These are phyloP conservation scores for Trichoderma sp. DNA, from an alignment of 2,329 filamentous ascomycete genomes.

Conservation along the genomic window DNA sequence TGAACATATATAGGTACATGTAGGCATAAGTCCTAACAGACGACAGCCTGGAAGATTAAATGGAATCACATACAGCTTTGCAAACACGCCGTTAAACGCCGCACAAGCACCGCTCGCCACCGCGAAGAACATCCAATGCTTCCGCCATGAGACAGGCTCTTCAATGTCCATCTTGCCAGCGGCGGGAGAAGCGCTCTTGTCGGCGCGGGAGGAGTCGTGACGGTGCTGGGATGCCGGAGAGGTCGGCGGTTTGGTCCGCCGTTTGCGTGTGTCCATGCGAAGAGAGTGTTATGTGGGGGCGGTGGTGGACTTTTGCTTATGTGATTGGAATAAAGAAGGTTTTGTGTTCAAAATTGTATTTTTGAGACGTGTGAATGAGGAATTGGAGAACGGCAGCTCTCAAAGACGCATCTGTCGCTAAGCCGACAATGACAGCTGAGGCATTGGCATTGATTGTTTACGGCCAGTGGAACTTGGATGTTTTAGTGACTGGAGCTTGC, in stretches of 20 bases:
- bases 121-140: slow-evolving; percentile 67
- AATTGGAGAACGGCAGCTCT: too few relatives aligned
- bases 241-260: slow-evolving; percentile 21
- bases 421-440: not conserved
- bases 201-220: not conserved
- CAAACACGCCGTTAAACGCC: slow-evolving; percentile 81
- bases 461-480: not conserved
- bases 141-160: not conserved
- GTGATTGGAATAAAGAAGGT: not conserved
- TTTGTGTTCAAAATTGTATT: not conserved
- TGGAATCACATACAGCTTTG: slow-evolving; percentile 67
- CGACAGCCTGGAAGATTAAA: too few relatives aligned
- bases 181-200: not conserved
- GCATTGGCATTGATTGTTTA: not conserved
- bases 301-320: not conserved
- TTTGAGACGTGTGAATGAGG: not conserved
- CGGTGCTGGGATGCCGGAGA: slow-evolving; percentile 15
- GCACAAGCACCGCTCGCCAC: slow-evolving; percentile 76
- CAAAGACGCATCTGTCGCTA: not conserved
- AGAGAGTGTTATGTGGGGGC: not conserved
- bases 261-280: slow-evolving; percentile 24
- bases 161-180: not conserved
- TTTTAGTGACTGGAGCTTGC: not conserved
- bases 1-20: not conserved
- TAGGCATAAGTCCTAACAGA: not conserved